Percentiles rank a stretch among this genome's conserved stretches.
Conservation (phyloP, 345 rosid species). For the Hibiscus syriacus region DNA sequence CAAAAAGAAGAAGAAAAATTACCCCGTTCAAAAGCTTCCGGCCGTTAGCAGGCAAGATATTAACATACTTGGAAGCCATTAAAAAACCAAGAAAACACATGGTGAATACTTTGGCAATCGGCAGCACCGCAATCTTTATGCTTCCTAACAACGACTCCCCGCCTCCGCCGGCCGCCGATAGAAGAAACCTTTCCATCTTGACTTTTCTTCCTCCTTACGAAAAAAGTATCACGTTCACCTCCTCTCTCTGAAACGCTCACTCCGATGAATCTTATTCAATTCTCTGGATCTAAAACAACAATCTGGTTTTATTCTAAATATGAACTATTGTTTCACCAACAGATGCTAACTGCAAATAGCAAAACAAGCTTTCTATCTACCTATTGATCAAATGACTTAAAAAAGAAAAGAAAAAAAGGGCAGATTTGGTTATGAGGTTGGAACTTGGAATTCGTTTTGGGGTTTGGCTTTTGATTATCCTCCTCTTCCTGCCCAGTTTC, state of each 20-base stretch:
- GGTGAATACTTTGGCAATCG: conserved; percentile 94
- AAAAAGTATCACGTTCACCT: no score
- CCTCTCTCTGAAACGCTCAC: not conserved
- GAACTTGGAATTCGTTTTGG: no score
- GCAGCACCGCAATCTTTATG: conserved; percentile 83
- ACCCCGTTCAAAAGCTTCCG: conserved; percentile 95
- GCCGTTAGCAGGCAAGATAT: conserved; percentile 86
- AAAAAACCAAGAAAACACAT: conserved; percentile 91
- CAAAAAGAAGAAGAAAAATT: not conserved
- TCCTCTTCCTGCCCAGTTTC: no score
- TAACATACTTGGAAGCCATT: conserved; percentile 94
- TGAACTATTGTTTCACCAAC: not conserved
- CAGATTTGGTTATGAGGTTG: no score
- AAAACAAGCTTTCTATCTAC: no score
- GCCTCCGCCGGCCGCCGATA: conserved; percentile 35
- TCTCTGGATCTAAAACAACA: not conserved
- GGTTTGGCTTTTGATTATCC: no score
- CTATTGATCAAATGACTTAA: no score
- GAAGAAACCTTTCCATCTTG: conserved; percentile 36
- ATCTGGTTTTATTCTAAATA: not conserved
- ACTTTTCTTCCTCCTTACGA: not conserved
- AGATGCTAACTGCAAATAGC: no score
- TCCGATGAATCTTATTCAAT: not conserved
- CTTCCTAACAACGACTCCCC: conserved; percentile 48
- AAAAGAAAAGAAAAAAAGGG: no score